Evolutionary conservation across 495 filamentous ascomycete genomes (phyloP).

Genomic region (Xylaria palmicola): DNA sequence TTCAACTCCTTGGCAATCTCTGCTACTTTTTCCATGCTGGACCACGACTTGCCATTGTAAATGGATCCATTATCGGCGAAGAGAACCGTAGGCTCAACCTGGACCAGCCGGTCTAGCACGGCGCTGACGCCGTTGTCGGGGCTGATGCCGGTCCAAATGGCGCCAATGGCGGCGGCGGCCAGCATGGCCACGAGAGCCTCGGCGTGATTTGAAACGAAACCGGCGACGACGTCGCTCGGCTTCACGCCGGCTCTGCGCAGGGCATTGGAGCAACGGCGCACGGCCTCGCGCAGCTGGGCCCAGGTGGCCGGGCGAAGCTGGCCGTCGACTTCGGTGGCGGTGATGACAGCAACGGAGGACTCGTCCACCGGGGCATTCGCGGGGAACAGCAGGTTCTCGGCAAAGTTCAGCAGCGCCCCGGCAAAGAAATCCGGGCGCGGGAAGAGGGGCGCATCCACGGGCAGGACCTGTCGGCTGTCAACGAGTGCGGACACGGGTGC

Average conservation of each 20-base stretch:
- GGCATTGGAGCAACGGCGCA: conserved; percentile 68
- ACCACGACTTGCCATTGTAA: conserved; percentile 85
- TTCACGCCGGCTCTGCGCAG: conserved; percentile 64
- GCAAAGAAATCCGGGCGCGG: conserved; percentile 83
- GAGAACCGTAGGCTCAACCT: conserved; percentile 76
- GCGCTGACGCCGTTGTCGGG: conserved; percentile 72
- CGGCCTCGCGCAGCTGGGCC: conserved; percentile 75
- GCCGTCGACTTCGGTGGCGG: conserved; percentile 64
- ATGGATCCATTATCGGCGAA: conserved; percentile 84
- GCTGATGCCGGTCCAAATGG: conserved; percentile 88
- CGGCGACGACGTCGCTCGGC: conserved; percentile 72
- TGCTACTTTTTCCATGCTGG: conserved; percentile 66
- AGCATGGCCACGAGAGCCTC: conserved; percentile 87
- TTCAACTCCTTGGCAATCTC: conserved; percentile 64
- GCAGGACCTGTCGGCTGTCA: conserved; percentile 60
- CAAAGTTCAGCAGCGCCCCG: conserved; percentile 79
- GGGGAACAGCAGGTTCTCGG: conserved; percentile 87
- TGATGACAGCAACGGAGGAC: conserved; percentile 67
- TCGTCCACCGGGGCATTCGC: conserved; percentile 46
- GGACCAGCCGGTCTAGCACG: conserved; percentile 76
- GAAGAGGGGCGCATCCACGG: conserved; percentile 66
- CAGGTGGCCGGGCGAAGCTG: conserved; percentile 70
- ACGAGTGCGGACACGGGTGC: background rate
- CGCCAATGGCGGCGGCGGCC: conserved; percentile 73
- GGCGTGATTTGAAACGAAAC: conserved; percentile 80